phyloP scores from a whole-genome alignment of 306 rosid species.

The Begonia masoniana region DNA sequence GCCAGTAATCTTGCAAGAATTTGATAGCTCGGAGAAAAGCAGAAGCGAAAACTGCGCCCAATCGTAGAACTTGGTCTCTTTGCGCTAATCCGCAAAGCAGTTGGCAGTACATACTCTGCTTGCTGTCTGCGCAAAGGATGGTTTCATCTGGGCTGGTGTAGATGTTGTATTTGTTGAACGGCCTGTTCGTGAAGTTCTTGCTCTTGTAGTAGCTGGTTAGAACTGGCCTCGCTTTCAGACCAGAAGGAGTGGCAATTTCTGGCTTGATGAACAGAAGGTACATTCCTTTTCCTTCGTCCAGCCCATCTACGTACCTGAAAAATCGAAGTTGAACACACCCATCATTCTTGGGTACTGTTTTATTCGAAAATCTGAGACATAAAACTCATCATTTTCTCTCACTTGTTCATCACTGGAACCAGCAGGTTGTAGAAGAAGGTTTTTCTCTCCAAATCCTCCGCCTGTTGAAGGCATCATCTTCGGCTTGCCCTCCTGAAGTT shows the following conservation, averaged over 20 bases:
- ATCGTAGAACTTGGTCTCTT: conserved; percentile 52
- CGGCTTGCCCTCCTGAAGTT: conserved; percentile 82
- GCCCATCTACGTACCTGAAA: conserved; percentile 45
- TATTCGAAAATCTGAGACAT: no score
- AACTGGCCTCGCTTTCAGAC: conserved; percentile 64
- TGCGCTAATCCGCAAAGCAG: conserved; percentile 64
- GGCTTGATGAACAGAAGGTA: conserved; percentile 65
- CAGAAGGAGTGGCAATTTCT: conserved; percentile 60
- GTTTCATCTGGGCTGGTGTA: conserved; percentile 80
- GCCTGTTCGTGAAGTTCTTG: conserved; percentile 57
- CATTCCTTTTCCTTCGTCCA: conserved; percentile 70
- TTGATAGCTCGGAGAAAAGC: conserved; percentile 68
- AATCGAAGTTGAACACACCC: background rate
- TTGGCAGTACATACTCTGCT: conserved; percentile 83
- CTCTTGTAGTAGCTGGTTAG: conserved; percentile 85
- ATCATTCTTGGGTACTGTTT: conserved; percentile 4
- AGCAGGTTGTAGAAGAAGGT: conserved; percentile 80
- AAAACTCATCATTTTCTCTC: conserved; percentile 14
- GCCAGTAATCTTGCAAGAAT: conserved; percentile 67
- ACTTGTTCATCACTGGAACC: conserved; percentile 87
- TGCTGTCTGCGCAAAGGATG: conserved; percentile 58
- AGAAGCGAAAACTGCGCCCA: conserved; percentile 82
- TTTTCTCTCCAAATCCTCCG: conserved; percentile 75
- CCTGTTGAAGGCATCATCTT: conserved; percentile 84
- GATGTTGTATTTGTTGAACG: conserved; percentile 42